Base-by-base conservation (phyloP, 2,329 filamentous ascomycete genomes). In the Xylaria sp. region DNA sequence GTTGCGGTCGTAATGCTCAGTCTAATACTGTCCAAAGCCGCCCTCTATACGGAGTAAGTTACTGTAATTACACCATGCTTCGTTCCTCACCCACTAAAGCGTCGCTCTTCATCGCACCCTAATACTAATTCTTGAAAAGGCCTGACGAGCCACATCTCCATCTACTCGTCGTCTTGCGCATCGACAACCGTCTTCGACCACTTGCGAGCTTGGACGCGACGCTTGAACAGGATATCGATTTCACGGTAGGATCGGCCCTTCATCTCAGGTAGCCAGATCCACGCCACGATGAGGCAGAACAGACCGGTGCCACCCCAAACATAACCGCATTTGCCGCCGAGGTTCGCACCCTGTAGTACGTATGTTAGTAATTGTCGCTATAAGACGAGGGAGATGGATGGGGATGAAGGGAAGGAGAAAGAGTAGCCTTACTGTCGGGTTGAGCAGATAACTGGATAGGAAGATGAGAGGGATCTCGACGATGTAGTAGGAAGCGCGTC, bases 381-480 rank as follows among this genome's bases (percentile, higher is more conserved):
- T 1, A 47, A 42, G 21, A 34, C 6, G 27, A 11, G 36, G 34
- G 39, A 36, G 24, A 4, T 27, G 8, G 34, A 36, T 2, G 3
- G 34, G 11, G 61, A 17, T 34, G 14, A 47, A 8, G 24, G 24
- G 24, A 27, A n/a, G n/a, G n/a, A n/a, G n/a, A n/a, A n/a, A n/a
- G 21, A 30, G 34, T 32, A 34, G 24, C 19, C 66, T 4, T 68
- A 66, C 82, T 2, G 78, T 80, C 1, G 83, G 78, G 83, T 90
- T 90, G 70, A 90, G 87, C 85, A 90, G 88, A 74, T 85, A 88
- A 70, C 82, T 86, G 7, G 82, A 77, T 9, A 89, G 83, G 84
- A 88, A 90, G 75, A 91, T 91, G 74, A 86, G 89, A 73, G 89
- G 88, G 76, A 91, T 90, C 67, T 91, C 85, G 69, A 89, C 81